A percentile compares a stretch with the other conserved stretches of the same genome.
Evolutionary conservation across 2,329 filamentous ascomycete genomes (phyloP).

Genomic region (Aspergillus chevalieri): DNA sequence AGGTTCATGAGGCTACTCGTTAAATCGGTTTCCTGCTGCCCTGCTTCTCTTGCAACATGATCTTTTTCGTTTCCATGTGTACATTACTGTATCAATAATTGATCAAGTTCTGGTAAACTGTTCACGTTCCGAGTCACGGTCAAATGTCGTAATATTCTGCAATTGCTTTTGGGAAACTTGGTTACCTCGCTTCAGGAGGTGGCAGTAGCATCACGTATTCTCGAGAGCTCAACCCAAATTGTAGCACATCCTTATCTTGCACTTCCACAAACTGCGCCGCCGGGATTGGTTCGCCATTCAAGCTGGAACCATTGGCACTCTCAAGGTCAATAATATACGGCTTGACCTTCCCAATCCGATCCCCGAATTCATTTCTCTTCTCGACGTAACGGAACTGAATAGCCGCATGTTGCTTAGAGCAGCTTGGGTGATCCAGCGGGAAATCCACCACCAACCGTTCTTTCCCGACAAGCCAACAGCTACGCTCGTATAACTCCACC

Average conservation of each 20-base stretch:
- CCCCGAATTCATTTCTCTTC: constrained; percentile 79
- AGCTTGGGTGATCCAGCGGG: constrained; percentile 78
- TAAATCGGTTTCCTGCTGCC: neutral
- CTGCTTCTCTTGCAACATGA: neutral
- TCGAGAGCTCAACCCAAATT: constrained; percentile 78
- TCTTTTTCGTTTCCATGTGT: neutral
- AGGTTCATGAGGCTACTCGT: constrained; percentile 5
- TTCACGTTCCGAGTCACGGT: too few relatives aligned
- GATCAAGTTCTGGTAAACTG: neutral
- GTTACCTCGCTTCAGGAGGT: constrained; percentile 16
- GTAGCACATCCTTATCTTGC: constrained; percentile 79
- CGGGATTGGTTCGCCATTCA: constrained; percentile 71
- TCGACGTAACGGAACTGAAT: constrained; percentile 86
- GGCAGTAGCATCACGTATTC: constrained; percentile 95
- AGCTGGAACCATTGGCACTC: constrained; percentile 78
- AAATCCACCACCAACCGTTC: constrained; percentile 77
- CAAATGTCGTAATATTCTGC: neutral
- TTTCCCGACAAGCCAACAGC: constrained; percentile 85
- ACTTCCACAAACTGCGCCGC: constrained; percentile 78
- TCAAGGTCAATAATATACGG: constrained; percentile 92
- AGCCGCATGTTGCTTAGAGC: constrained; percentile 92
- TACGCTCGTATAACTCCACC: constrained; percentile 66
- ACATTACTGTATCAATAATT: neutral
- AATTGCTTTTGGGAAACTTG: neutral
- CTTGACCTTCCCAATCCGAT: constrained; percentile 69